Percentiles rank a stretch among this genome's conserved stretches.
Evolutionary conservation across 2,329 filamentous ascomycete genomes (phyloP).

Genomic region (Bipolaris gigantea): DNA sequence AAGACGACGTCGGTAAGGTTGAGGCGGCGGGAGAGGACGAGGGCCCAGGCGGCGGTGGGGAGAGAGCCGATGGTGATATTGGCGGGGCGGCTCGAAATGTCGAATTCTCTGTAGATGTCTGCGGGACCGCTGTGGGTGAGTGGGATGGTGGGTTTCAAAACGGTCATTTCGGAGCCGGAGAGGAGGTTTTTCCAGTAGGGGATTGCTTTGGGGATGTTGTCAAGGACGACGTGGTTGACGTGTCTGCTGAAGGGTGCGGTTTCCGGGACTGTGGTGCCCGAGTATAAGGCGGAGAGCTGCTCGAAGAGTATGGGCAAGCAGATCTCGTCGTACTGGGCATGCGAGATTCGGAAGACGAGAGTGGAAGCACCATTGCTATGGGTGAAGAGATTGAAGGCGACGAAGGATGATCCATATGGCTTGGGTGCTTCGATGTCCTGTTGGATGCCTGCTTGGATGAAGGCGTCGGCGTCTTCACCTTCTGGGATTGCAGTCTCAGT

Average conservation of each 20-base stretch:
- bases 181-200: conserved; percentile 65
- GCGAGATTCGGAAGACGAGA: conserved; percentile 65
- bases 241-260: conserved; percentile 52
- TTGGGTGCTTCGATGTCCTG: conserved; percentile 60
- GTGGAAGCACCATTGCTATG: conserved; percentile 56
- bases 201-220: conserved; percentile 53
- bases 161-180: conserved; percentile 55
- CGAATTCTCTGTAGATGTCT: conserved; percentile 39
- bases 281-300: conserved; percentile 61
- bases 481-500: conserved; percentile 44
- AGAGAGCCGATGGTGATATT: conserved; percentile 66
- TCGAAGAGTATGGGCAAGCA: conserved; percentile 64
- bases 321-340: conserved; percentile 71
- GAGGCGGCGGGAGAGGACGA: conserved; percentile 61
- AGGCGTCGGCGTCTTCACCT: conserved; percentile 55
- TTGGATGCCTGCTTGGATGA: conserved; percentile 57
- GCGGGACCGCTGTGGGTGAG: conserved; percentile 33
- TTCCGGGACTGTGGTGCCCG: conserved; percentile 35
- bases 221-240: conserved; percentile 45
- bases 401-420: conserved; percentile 56
- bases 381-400: conserved; percentile 54
- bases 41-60: conserved; percentile 68
- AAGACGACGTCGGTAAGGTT: conserved; percentile 62
- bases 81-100: conserved; percentile 49
- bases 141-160: conserved; percentile 40